Percentiles rank a stretch among this genome's conserved stretches.
Evolutionary conservation across 495 filamentous ascomycete genomes (phyloP).

Genomic region (Talaromyces proteolyticus): DNA sequence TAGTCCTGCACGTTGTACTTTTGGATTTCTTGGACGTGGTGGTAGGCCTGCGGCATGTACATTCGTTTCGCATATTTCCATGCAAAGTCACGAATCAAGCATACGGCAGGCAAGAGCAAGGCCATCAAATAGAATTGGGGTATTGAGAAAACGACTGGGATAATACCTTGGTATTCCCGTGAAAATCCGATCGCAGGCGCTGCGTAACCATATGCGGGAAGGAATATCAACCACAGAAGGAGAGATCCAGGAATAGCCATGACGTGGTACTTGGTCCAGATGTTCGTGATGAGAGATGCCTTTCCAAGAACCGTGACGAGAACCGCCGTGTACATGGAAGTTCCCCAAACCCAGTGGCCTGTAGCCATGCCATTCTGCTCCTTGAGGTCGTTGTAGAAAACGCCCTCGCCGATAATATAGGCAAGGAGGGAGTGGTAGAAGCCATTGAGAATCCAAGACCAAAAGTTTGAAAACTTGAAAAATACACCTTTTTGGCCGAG

Average conservation of each 20-base stretch:
- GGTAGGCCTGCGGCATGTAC: conserved; percentile 93
- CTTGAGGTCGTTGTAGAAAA: conserved; percentile 74
- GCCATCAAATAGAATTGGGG: conserved; percentile 89
- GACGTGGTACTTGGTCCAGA: conserved; percentile 98
- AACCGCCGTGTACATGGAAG: conserved; percentile 82
- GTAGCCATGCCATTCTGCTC: conserved; percentile 69
- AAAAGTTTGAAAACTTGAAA: conserved; percentile 88
- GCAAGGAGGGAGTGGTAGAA: conserved; percentile 94
- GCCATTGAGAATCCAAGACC: conserved; percentile 85
- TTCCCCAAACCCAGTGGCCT: conserved; percentile 98
- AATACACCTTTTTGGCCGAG: conserved; percentile 88
- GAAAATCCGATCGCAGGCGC: conserved; percentile 83
- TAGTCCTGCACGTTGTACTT: conserved; percentile 99
- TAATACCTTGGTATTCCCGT: conserved; percentile 76
- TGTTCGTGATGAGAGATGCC: conserved; percentile 88
- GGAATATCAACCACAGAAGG: conserved; percentile 83
- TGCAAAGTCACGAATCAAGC: conserved; percentile 83
- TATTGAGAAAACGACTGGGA: conserved; percentile 72
- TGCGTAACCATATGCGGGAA: conserved; percentile 85
- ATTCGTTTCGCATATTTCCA: conserved; percentile 87
- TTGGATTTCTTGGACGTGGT: conserved; percentile 99
- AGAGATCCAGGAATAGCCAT: conserved; percentile 94
- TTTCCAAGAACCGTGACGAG: conserved; percentile 92
- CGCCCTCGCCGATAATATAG: conserved; percentile 75
- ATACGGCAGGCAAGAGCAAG: conserved; percentile 71